A percentile compares a stretch with the other conserved stretches of the same genome.
These are phyloP conservation scores for Aspergillus aculeatinus DNA, from an alignment of 2,329 filamentous ascomycete species.

Conservation along the genomic window DNA sequence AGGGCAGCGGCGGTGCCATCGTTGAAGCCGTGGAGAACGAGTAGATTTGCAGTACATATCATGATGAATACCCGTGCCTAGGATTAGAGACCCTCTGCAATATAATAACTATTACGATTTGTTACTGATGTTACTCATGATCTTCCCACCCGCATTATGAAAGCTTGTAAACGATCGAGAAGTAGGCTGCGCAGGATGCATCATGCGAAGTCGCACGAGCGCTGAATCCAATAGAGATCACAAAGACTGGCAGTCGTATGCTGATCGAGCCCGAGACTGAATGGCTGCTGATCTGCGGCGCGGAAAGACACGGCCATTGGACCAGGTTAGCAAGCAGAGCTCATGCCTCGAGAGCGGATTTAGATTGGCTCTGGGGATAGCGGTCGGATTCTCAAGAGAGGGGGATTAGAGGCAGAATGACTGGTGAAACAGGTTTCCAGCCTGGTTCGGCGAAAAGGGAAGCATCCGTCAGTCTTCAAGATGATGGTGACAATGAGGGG, in stretches of 20 bases:
- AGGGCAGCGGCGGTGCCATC: slow-evolving; percentile 49
- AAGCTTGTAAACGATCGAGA: slow-evolving; percentile 87
- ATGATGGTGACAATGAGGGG: not conserved
- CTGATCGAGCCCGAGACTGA: slow-evolving; percentile 67
- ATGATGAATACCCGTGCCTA: slow-evolving; percentile 4
- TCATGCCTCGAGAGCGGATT: slow-evolving; percentile 23
- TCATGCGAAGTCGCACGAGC: slow-evolving; percentile 76
- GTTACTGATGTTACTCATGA: slow-evolving; percentile 23
- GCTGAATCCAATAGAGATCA: slow-evolving; percentile 75
- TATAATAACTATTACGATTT: slow-evolving; percentile 3
- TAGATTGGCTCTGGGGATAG: not conserved
- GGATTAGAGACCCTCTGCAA: slow-evolving; percentile 5
- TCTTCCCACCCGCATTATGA: slow-evolving; percentile 63
- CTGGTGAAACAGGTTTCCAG: not conserved
- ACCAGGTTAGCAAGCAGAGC: slow-evolving; percentile 25
- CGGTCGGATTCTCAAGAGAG: not conserved
- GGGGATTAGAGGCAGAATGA: not conserved
- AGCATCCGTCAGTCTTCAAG: no score
- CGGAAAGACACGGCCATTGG: slow-evolving; percentile 50
- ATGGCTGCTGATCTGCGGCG: slow-evolving; percentile 53
- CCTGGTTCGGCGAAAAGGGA: not conserved
- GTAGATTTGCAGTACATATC: slow-evolving; percentile 20
- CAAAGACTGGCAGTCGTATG: slow-evolving; percentile 71
- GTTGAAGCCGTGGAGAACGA: slow-evolving; percentile 49
- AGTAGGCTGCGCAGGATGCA: slow-evolving; percentile 78